phyloP scores from a whole-genome alignment of 1,284 basidiomycete species.

The Ceratobasidium sp. region DNA sequence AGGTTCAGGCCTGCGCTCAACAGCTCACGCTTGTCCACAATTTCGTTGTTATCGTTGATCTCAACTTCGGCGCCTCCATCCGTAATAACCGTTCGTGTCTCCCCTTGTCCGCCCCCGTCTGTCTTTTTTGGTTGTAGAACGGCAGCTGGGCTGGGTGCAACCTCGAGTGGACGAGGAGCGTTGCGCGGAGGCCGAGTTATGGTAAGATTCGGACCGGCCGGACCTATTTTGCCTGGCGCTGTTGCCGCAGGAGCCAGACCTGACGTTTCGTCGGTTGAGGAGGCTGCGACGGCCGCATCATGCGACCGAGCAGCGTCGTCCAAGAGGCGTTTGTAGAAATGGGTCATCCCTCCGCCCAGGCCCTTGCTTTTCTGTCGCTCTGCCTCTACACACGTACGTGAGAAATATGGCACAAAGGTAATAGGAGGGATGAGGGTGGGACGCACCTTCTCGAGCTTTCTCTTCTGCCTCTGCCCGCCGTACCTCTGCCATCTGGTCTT shows the following conservation, averaged over 20 bases:
- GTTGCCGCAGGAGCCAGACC: constrained; percentile 62
- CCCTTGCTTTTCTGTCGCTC: constrained; percentile 71
- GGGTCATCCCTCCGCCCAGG: constrained; percentile 77
- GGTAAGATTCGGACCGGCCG: constrained; percentile 56
- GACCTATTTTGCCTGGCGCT: constrained; percentile 60
- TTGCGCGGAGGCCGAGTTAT: constrained; percentile 69
- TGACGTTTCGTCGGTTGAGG: constrained; percentile 70
- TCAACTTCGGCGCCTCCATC: constrained; percentile 89
- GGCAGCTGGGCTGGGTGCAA: constrained; percentile 46
- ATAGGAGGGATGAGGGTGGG: constrained; percentile 34
- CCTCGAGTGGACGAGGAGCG: constrained; percentile 62
- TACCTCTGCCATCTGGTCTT: constrained; percentile 94
- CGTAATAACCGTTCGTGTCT: constrained; percentile 73
- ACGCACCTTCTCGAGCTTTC: constrained; percentile 81
- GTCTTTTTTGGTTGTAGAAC: constrained; percentile 61
- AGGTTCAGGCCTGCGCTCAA: constrained; percentile 93
- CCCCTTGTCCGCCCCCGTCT: constrained; percentile 64
- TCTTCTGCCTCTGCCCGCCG: constrained; percentile 92
- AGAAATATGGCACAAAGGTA: constrained; percentile 39
- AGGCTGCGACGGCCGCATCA: constrained; percentile 81
- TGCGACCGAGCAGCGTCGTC: constrained; percentile 85
- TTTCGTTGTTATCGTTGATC: constrained; percentile 96
- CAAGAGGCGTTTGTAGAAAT: constrained; percentile 86
- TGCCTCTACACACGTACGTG: constrained; percentile 59
- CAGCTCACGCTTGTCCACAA: constrained; percentile 95